These are phyloP conservation scores for Clavaria fumosa DNA, from an alignment of 768 basidiomycete genomes.

Conservation along the genomic window DNA sequence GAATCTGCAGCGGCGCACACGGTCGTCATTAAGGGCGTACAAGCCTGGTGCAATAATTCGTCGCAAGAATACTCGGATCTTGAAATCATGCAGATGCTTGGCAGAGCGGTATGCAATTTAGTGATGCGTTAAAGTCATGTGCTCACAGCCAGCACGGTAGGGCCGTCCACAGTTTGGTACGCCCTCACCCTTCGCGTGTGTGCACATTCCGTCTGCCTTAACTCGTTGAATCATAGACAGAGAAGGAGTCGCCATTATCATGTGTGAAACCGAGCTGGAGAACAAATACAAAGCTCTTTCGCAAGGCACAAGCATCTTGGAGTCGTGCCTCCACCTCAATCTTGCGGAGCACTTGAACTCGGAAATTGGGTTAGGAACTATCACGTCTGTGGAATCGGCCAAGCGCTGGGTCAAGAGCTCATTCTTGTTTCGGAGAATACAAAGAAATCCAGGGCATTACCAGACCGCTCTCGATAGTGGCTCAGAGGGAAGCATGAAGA, in stretches of 20 bases:
- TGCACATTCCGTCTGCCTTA: too few species aligned
- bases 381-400: slow-evolving; percentile 51
- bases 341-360: slow-evolving; percentile 88
- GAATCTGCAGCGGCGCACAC: slow-evolving; percentile 62
- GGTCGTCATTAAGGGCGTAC: slow-evolving; percentile 87
- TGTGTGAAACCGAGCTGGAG: slow-evolving; percentile 64
- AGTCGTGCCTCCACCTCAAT: slow-evolving; percentile 72
- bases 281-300: slow-evolving; percentile 53
- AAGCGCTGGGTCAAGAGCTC: slow-evolving; percentile 74
- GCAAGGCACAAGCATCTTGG: slow-evolving; percentile 62
- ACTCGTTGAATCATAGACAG: slow-evolving; percentile 45
- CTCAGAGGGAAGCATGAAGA: slow-evolving; percentile 21
- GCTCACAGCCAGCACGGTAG: slow-evolving; percentile 19
- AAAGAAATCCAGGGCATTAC: slow-evolving; percentile 72
- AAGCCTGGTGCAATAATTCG: slow-evolving; percentile 52
- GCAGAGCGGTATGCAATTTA: slow-evolving; percentile 62
- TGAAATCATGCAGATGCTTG: slow-evolving; percentile 94
- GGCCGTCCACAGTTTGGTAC: slow-evolving; percentile 85
- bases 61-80: slow-evolving; percentile 80
- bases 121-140: neutral
- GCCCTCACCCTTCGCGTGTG: slow-evolving; percentile 3
- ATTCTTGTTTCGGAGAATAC: slow-evolving; percentile 77
- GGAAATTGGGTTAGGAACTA: slow-evolving; percentile 80
- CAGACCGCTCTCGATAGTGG: slow-evolving; percentile 33
- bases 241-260: slow-evolving; percentile 68